Base-by-base conservation (phyloP, 306 rosid genomes). In the Macrotyloma uniflorum region DNA sequence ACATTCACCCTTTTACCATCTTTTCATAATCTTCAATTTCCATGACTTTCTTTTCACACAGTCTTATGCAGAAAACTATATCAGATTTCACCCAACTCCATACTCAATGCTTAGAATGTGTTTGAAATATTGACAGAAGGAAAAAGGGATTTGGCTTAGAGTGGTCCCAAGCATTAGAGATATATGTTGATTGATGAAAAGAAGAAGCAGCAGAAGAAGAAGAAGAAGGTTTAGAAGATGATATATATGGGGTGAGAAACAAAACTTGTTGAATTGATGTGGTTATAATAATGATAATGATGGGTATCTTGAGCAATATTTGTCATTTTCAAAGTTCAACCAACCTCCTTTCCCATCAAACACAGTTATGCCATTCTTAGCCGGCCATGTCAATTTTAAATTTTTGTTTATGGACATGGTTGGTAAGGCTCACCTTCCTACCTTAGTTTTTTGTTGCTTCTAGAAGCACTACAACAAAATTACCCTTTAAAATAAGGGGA, bases 381-480 rank as follows among this genome's bases (percentile, higher is more conserved):
- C 85, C 83, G 79, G 83, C 87, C 82, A 78, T 38, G 77, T 77
- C 72, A 83, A 81, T 9, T 70, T 79, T 38, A n/a, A 24, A 28
- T 4, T 13, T 46, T 64, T 30, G 0, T 75, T 76, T 33, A 79
- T 84, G 79, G 78, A 61, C 64, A 80, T 55, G 82, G 82, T 87
- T 85, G 88, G 87, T 83, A 87, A 82, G 85, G 47, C 64, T 80
- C 69, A 85, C 66, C 85, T 72, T 84, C 84, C 86, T 20, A 78
- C 72, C 84, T 57, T 78, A 40, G 83, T 81, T 72, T 80, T 85
- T 78, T 69, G 75, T 79, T 76, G 76, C 82, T 85, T 87, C 91
- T 85, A 87, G 88, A 87, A 87, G 53, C 66, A 74, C 42, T 72
- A 18, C 12, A 74, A 46, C 14, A 47, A 61, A 46, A 16, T 20